phyloP scores from a whole-genome alignment of 768 basidiomycete genomes.

The Naganishia randhawae region DNA sequence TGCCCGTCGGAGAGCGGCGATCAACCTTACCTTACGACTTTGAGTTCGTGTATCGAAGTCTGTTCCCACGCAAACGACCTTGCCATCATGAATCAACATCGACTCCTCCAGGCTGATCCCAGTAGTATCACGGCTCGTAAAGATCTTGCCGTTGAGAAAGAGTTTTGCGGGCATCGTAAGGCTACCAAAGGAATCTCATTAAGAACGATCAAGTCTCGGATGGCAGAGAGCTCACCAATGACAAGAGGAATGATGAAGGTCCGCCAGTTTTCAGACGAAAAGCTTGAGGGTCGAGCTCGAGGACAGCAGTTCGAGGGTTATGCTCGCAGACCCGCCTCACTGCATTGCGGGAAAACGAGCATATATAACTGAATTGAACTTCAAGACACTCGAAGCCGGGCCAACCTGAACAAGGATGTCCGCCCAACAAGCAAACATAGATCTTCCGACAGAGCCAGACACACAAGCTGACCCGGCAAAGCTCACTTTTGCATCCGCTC shows the following conservation, averaged over 20 bases:
- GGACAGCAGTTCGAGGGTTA: no score
- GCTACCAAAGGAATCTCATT: no score
- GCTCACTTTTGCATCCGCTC: no score
- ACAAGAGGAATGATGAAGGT: neutral
- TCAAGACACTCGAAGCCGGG: neutral
- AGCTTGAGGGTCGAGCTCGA: no score
- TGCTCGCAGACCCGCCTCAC: neutral
- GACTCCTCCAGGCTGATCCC: constrained; percentile 20
- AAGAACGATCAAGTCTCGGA: no score
- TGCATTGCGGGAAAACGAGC: neutral
- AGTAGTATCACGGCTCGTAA: constrained; percentile 18
- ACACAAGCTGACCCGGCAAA: no score
- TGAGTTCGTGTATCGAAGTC: neutral
- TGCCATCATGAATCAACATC: constrained; percentile 18
- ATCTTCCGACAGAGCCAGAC: neutral
- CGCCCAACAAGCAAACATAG: no score
- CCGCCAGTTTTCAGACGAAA: neutral
- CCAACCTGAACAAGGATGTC: no score
- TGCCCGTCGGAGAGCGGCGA: no score
- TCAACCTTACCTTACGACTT: neutral
- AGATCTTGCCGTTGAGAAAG: constrained; percentile 29
- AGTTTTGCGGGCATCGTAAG: neutral
- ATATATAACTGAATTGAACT: neutral
- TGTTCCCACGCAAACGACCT: constrained; percentile 14
- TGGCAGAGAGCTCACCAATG: neutral